Evolutionary conservation across 257 asterid genomes (phyloP).

Genomic region (Anisodus tanguticus): DNA sequence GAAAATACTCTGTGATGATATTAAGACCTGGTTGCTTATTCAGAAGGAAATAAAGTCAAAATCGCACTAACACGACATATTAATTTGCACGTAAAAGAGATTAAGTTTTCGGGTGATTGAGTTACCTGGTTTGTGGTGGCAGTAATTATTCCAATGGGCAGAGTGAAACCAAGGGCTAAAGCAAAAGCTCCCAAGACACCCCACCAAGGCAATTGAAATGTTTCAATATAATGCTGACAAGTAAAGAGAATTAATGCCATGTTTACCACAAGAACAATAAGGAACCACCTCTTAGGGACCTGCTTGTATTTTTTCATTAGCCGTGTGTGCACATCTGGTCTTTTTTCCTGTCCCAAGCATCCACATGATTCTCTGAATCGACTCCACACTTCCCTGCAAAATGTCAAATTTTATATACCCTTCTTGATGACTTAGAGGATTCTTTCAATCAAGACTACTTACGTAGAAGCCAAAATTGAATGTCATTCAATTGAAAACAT

Average conservation of each 20-base stretch:
- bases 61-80: not conserved
- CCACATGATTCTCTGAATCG: constrained; percentile 37
- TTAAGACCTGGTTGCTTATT: constrained; percentile 58
- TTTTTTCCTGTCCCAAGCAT: constrained; percentile 16
- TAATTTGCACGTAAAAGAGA: not conserved
- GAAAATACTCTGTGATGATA: constrained; percentile 57
- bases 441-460: not conserved
- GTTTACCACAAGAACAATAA: constrained; percentile 41
- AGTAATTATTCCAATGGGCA: constrained; percentile 56
- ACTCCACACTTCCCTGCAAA: constrained; percentile 48
- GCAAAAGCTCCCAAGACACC: constrained; percentile 56
- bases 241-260: constrained; percentile 41
- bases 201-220: constrained; percentile 71
- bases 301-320: constrained; percentile 55
- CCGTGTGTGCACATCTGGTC: constrained; percentile 50
- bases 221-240: constrained; percentile 34
- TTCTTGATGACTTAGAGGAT: not conserved
- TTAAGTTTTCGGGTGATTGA: not conserved
- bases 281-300: constrained; percentile 67
- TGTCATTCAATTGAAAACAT: not conserved
- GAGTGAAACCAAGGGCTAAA: constrained; percentile 54
- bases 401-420: not conserved
- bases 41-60: not conserved
- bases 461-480: not conserved
- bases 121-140: constrained; percentile 71